Base-by-base conservation (phyloP, 2,329 filamentous ascomycete genomes). In the Chrysosporium keratinophilum region DNA sequence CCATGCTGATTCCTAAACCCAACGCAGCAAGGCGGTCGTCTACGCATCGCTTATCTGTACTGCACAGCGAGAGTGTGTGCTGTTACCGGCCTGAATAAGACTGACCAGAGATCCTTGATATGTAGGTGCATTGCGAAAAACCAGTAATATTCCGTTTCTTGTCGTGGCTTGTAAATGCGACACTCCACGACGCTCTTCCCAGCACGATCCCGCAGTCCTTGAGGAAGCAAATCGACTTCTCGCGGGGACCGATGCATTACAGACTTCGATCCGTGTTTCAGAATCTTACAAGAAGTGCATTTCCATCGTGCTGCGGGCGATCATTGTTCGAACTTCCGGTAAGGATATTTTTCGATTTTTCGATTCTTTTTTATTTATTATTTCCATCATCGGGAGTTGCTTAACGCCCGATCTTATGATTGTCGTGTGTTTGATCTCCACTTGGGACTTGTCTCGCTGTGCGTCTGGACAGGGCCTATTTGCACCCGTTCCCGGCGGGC, bases 141-240 rank as follows among this genome's bases (percentile, higher is more conserved):
- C 85, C 41, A 50, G 52, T 15, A 78, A 78, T 20, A 71, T 95
- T 39, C 88, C 90, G 7, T 85, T 85, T 51, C 78, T 91, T 58
- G 78, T 96, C 41, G 87, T 94, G 50, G 88, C 88, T 53, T 91
- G 84, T 68, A 96, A 96, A 76, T 95, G 88, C 74, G 91, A 96
- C 68, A 80, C 82, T 49, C 82, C 84, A 46, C 80, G 84, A 58
- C 78, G 80, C 55, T 74, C 81, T 56, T 83, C 85, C 64, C 79
- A 88, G 65, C 76, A 94, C 54, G 82, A 91, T 63, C 79, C 84
- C 12, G 76, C 81, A 28, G 78, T 74, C 53, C 77, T 93, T 54
- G 83, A 87, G 63, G 71, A 78, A 47, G 75, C 79, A 59, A 87
- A 85, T 39, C 75, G 71, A 58, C 65, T 69, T 61, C 78, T 84